phyloP scores from a whole-genome alignment of 1,284 basidiomycete genomes.

The Cutaneotrichosporon dermatis region DNA sequence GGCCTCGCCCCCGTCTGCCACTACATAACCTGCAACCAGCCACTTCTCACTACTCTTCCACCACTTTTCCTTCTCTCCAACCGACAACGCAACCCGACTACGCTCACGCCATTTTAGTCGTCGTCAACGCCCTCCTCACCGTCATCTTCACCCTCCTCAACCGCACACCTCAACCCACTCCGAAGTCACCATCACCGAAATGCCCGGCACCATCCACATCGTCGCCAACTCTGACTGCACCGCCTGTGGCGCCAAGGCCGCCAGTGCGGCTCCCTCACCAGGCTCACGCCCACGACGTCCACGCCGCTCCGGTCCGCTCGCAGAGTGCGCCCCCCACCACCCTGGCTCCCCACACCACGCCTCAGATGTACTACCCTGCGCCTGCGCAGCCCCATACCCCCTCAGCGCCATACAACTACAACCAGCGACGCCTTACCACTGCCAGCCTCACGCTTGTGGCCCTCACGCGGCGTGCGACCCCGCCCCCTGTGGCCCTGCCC shows the following conservation, averaged over 20 bases:
- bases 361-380: not conserved
- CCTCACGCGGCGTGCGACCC: conserved; percentile 1
- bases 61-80: not conserved
- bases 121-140: not conserved
- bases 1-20: too few relatives aligned
- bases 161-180: not conserved
- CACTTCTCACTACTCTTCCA: too few relatives aligned
- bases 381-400: not conserved
- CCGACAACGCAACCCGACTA: too few relatives aligned
- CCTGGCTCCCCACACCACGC: not conserved
- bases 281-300: not conserved
- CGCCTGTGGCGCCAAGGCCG: not conserved
- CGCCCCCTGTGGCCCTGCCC: not conserved
- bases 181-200: not conserved
- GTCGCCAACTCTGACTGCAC: too few relatives aligned
- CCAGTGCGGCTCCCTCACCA: not conserved
- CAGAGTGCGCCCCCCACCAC: not conserved
- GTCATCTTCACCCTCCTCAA: not conserved
- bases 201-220: conserved; percentile 2
- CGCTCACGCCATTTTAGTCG: not conserved
- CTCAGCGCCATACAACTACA: not conserved
- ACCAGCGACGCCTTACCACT: not conserved
- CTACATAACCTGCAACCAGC: too few relatives aligned
- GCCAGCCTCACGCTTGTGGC: conserved; percentile 1
- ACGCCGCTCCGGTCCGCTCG: not conserved